Evolutionary conservation across 1,139 yeast genomes (phyloP).

Genomic region (Petasospora rhodanensis): DNA sequence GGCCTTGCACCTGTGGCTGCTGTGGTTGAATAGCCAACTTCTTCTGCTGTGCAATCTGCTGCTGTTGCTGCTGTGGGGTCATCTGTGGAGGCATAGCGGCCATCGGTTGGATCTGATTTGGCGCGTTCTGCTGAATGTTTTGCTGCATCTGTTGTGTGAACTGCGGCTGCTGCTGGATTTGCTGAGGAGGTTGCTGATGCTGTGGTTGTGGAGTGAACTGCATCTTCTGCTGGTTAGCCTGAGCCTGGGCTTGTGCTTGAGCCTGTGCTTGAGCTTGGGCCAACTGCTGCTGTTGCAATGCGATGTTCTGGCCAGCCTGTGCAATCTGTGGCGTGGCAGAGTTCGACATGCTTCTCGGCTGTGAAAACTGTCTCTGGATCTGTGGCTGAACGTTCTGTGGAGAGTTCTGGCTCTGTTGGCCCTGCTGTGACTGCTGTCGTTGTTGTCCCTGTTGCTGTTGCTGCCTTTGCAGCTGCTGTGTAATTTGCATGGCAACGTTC

Average conservation of each 20-base stretch:
- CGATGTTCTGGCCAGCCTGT: no score
- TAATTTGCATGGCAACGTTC: slow-evolving; percentile 19
- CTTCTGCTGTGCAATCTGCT: slow-evolving; percentile 11
- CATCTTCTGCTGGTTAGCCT: slow-evolving; percentile 5
- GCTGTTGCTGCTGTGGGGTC: slow-evolving; percentile 9
- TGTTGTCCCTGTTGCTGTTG: slow-evolving; percentile 6
- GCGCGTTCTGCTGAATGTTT: slow-evolving; percentile 9
- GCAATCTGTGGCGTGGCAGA: no score
- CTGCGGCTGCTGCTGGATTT: slow-evolving; percentile 8
- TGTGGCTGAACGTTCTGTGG: no score
- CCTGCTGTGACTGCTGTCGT: slow-evolving; percentile 13
- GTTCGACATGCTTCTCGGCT: no score
- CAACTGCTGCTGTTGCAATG: slow-evolving; percentile 6
- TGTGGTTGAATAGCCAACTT: no score
- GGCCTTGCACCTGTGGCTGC: slow-evolving; percentile 4
- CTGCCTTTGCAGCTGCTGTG: slow-evolving; percentile 19
- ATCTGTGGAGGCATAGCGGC: slow-evolving; percentile 4
- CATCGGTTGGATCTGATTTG: no score
- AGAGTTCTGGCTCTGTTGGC: no score
- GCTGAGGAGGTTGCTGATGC: slow-evolving; percentile 5
- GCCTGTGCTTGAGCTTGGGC: slow-evolving; percentile 8
- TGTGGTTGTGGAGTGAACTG: slow-evolving; percentile 8
- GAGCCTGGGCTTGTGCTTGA: slow-evolving; percentile 5
- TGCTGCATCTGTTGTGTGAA: slow-evolving; percentile 12
- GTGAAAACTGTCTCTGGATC: no score